phyloP scores from a whole-genome alignment of 768 basidiomycete species.

The Tylopilus plumbeoviolaceoides region DNA sequence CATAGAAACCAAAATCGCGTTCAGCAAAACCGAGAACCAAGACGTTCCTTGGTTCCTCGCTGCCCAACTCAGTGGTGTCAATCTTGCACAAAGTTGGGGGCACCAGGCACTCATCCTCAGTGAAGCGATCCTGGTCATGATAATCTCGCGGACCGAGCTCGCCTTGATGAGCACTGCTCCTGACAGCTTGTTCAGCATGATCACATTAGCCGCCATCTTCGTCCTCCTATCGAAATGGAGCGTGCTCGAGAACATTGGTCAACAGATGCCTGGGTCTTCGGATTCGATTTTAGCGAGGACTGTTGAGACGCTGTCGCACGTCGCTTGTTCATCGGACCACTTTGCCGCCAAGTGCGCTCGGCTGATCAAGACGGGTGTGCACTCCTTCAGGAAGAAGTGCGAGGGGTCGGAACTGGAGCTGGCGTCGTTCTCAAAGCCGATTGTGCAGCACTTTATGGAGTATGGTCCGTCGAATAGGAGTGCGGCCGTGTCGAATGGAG shows the following conservation, averaged over 20 bases:
- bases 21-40: slow-evolving; percentile 14
- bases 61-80: slow-evolving; percentile 32
- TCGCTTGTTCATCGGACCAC: slow-evolving; percentile 39
- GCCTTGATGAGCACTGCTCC: slow-evolving; percentile 38
- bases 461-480: slow-evolving; percentile 19
- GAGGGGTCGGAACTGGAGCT: slow-evolving; percentile 21
- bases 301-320: slow-evolving; percentile 32
- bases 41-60: slow-evolving; percentile 29
- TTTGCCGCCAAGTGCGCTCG: slow-evolving; percentile 40
- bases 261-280: slow-evolving; percentile 36
- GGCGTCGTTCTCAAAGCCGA: slow-evolving; percentile 15
- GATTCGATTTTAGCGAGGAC: slow-evolving; percentile 34
- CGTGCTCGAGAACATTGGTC: slow-evolving; percentile 31
- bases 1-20: slow-evolving; percentile 22
- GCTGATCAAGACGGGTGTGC: slow-evolving; percentile 33
- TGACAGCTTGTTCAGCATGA: slow-evolving; percentile 39
- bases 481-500: slow-evolving; percentile 1
- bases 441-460: slow-evolving; percentile 22
- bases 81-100: slow-evolving; percentile 35
- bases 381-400: slow-evolving; percentile 29
- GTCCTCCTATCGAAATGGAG: slow-evolving; percentile 42
- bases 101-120: slow-evolving; percentile 36
- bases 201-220: slow-evolving; percentile 41
- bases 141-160: slow-evolving; percentile 33
- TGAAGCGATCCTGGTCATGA: slow-evolving; percentile 34